A percentile compares a stretch with the other conserved stretches of the same genome.
These are phyloP conservation scores for Calocybe cyanea DNA, from an alignment of 768 basidiomycete genomes.

Conservation along the genomic window DNA sequence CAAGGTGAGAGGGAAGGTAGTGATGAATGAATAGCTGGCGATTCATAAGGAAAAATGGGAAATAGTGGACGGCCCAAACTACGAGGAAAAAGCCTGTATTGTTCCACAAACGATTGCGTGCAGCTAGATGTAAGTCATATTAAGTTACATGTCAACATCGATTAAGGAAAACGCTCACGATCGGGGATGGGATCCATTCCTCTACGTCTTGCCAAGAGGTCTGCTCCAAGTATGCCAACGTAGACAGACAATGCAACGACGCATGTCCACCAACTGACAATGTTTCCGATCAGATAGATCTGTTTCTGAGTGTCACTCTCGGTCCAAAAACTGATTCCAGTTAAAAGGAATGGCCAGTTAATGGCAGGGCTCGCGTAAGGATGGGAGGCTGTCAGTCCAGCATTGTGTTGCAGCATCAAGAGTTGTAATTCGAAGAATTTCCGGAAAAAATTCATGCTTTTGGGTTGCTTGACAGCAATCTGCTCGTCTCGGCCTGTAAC, in stretches of 20 bases:
- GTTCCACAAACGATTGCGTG: conserved; percentile 93
- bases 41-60: conserved; percentile 97
- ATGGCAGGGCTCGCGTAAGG: conserved; percentile 95
- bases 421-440: conserved; percentile 94
- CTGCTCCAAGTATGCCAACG: conserved; percentile 86
- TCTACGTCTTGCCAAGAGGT: conserved; percentile 82
- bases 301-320: conserved; percentile 79
- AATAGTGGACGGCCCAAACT: conserved; percentile 93
- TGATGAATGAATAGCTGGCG: conserved; percentile 97
- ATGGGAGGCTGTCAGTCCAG: conserved; percentile 96
- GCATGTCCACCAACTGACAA: conserved; percentile 94
- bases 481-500: conserved; percentile 48
- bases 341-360: conserved; percentile 97
- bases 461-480: conserved; percentile 61
- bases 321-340: conserved; percentile 99
- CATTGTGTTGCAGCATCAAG: conserved; percentile 97
- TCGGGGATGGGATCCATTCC: conserved; percentile 83
- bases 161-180: conserved; percentile 47
- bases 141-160: background rate
- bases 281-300: conserved; percentile 94
- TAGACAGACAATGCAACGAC: conserved; percentile 83
- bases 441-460: conserved; percentile 85
- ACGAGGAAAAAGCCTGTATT: conserved; percentile 94
- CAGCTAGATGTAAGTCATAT: conserved; percentile 51
- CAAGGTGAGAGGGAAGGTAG: conserved; percentile 94